Evolutionary conservation across 1,139 yeast genomes (phyloP), one percentile per base, ranked within the genome.

Genomic region (Protomyces gravidus): DNA sequence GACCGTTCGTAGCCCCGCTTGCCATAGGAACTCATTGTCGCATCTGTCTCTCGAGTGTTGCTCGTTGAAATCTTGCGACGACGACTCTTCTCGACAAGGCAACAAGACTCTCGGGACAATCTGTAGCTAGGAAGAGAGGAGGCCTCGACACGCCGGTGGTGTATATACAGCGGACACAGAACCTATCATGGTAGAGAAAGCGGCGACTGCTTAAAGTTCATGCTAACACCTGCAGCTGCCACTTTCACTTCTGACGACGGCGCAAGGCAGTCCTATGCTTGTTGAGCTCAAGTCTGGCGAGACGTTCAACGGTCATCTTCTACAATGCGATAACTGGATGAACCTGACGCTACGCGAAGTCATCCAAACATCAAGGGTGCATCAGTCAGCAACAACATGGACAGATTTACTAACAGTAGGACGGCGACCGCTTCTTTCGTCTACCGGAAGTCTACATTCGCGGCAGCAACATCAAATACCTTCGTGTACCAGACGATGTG

Each of bases 271-370:
- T 69, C 88, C 89, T 45, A 80, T 92, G 61, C 80, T 86, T 69
- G 89, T 94, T 61, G 98, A 92, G 73, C 81, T 94, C 71, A 94
- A 94, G 72, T 85, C 86, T 61, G 97, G 97, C 33, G 97, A 89
- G 69, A 84, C 94, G 13, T 78, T 89, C 62, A 87, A 86, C 69
- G 99, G 99, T 45, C 82, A 81, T 63, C 78, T 94, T 64, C 81
- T 84, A 62, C 86, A 87, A 69, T 89, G 96, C 68, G 98, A 94
- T 71, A 84, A 89, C 45, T 89, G 95, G 90, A 94, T 94, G 98
- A 92, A 92, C 71, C 77, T 94, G 67, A 88, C 96, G 0, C 77
- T 94, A 61, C 78, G 78, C 48, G 84, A 89, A 66, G 97, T 86
- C 23, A 81, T 84, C 57, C 90, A 86, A 70, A 82, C 87, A 15